phyloP scores from a whole-genome alignment of 768 basidiomycete genomes.

The Harrya chromipes region DNA sequence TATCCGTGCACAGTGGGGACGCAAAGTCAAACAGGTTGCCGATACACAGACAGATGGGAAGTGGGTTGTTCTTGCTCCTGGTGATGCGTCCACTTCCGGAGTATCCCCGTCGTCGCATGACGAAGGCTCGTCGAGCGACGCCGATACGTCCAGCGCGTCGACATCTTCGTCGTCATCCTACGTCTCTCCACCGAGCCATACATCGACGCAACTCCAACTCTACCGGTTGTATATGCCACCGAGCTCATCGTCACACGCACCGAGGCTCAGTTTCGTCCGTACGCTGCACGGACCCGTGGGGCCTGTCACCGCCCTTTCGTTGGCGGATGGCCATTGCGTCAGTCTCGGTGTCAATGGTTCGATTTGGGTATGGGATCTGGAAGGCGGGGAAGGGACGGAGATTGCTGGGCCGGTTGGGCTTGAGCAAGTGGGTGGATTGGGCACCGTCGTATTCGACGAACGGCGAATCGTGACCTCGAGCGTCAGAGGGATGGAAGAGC shows the following conservation, averaged over 20 bases:
- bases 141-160: constrained; percentile 15
- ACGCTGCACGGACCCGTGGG: constrained; percentile 68
- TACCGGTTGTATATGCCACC: constrained; percentile 68
- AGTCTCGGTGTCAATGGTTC: constrained; percentile 68
- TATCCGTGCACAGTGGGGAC: constrained; percentile 76
- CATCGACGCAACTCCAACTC: constrained; percentile 60
- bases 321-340: constrained; percentile 82
- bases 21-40: constrained; percentile 67
- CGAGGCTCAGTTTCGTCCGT: constrained; percentile 70
- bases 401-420: constrained; percentile 34
- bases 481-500: constrained; percentile 31
- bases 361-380: constrained; percentile 87
- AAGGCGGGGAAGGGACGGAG: constrained; percentile 44
- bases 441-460: constrained; percentile 70
- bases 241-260: constrained; percentile 46
- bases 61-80: constrained; percentile 77
- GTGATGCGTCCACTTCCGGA: constrained; percentile 32
- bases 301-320: constrained; percentile 60
- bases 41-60: constrained; percentile 82
- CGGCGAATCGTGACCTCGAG: constrained; percentile 58
- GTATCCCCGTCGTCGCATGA: constrained; percentile 10
- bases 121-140: constrained; percentile 18
- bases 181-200: constrained; percentile 39
- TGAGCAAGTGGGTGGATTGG: constrained; percentile 21
- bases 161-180: constrained; percentile 24